These are phyloP conservation scores for Penicillium janthinellum DNA, from an alignment of 2,329 filamentous ascomycete genomes.

Conservation along the genomic window DNA sequence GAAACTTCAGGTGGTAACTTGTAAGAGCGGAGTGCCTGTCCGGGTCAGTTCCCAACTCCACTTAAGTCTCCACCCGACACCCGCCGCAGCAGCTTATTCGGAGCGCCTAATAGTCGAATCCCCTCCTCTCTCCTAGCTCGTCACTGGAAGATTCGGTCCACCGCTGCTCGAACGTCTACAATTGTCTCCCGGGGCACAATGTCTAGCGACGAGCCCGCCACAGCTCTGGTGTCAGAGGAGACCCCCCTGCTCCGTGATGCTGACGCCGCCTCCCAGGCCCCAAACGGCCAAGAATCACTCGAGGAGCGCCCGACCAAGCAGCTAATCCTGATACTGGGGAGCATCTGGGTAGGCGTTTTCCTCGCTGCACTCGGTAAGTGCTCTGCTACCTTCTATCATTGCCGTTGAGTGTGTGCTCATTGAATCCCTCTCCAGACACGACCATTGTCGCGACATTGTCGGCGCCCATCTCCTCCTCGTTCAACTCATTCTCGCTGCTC, in stretches of 20 bases:
- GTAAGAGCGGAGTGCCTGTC: no score
- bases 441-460: conserved; percentile 86
- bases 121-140: neutral
- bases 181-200: neutral
- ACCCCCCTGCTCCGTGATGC: conserved; percentile 34
- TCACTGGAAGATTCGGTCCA: neutral
- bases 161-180: neutral
- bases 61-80: neutral
- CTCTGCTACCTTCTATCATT: neutral
- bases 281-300: conserved; percentile 25
- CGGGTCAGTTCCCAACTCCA: neutral
- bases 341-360: conserved; percentile 58
- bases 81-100: neutral
- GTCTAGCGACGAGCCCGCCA: conserved; percentile 6
- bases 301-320: conserved; percentile 52
- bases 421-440: conserved; percentile 55
- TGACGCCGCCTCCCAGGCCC: conserved; percentile 12
- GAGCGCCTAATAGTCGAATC: no score
- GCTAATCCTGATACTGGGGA: conserved; percentile 52
- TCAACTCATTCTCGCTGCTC: conserved; percentile 76
- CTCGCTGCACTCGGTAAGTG: conserved; percentile 56
- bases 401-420: neutral
- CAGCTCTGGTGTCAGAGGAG: conserved; percentile 30
- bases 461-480: conserved; percentile 79
- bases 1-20: no score